Evolutionary conservation across 495 filamentous ascomycete genomes (phyloP).

Genomic region (Hypoxylon fragiforme): DNA sequence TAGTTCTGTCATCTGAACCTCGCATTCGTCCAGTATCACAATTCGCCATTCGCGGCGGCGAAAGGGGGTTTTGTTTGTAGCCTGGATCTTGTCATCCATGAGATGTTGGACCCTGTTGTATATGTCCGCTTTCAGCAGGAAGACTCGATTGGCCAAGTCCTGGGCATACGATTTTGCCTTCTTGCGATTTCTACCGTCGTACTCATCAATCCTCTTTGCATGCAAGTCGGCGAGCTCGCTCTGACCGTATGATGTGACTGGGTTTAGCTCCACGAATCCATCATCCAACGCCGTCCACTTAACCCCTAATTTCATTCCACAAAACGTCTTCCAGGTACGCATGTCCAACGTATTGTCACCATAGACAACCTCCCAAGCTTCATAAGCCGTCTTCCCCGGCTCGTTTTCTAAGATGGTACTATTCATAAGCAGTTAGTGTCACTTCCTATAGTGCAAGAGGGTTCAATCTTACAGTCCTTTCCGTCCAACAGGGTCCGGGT

Average conservation of each 20-base stretch:
- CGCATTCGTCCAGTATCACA: constrained; percentile 21
- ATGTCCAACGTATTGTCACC: background rate
- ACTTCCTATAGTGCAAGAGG: background rate
- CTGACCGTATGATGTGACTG: constrained; percentile 13
- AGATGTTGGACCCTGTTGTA: constrained; percentile 23
- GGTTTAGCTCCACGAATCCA: constrained; percentile 13
- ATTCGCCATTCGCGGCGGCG: constrained; percentile 33
- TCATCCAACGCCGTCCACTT: constrained; percentile 17
- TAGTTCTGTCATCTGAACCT: constrained; percentile 29
- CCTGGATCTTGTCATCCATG: constrained; percentile 20
- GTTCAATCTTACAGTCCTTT: constrained; percentile 15
- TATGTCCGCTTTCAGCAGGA: constrained; percentile 2
- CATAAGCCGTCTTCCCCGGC: constrained; percentile 18
- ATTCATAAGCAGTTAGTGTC: constrained; percentile 4
- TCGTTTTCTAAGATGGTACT: constrained; percentile 11
- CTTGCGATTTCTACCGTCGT: constrained; percentile 9
- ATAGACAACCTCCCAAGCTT: constrained; percentile 13
- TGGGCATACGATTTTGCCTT: constrained; percentile 30
- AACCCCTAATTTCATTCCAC: constrained; percentile 19
- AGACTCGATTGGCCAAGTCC: constrained; percentile 31
- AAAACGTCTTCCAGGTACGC: constrained; percentile 15
- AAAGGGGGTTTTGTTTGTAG: constrained; percentile 31
- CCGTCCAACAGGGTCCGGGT: constrained; percentile 11
- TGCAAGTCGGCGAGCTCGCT: constrained; percentile 31
- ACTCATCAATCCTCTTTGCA: constrained; percentile 12